Base-by-base conservation (phyloP, 176 grass and related monocot species). In the Thinopyrum elongatum region DNA sequence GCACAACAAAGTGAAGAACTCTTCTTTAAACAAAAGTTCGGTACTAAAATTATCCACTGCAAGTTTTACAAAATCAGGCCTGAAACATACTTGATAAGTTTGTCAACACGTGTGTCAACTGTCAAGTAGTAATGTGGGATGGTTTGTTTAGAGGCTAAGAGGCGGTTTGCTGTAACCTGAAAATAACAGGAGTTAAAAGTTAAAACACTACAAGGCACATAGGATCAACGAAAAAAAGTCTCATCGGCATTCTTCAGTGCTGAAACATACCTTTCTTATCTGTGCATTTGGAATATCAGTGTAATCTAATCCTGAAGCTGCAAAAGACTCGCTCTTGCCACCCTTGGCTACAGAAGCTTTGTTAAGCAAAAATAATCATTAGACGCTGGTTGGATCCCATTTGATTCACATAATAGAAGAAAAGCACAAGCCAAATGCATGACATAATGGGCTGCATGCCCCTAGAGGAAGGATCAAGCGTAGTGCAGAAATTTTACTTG, bases 71-170 rank as follows among this genome's bases (percentile, higher is more conserved):
- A 75, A 83, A 65, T 65, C 22, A 53, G 41, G 62, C 10, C 63
- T 27, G 16, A 65, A 92, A 73, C 83, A 89, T 95, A 98, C 93
- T 90, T 89, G 78, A 95, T 89, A 79, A 98, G 91, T 44, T 95
- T 94, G 81, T 98, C 96, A 26, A 95, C 96, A 72, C 90, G 44
- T 31, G 90, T 73, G 53, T 98, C 93, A 55, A 95, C 91, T 86
- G 91, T 94, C 84, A 98, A 86, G 83, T 98, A 98, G 82, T 98
- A 98, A 87, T 98, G 96, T 25, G 96, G 96, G 74, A 98, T 98
- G 39, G 96, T 95, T 67, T 94, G 91, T 70, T 98, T 98, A 27
- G 96, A 98, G 57, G 84, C 81, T 46, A 98, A 81, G 53, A 98
- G 86, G 55, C 93, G 89, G 42, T 91, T 88, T 8, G 93, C 96